Evolutionary conservation across 1,284 basidiomycete species (phyloP).

Genomic region (Phaffia rhodozyma): DNA sequence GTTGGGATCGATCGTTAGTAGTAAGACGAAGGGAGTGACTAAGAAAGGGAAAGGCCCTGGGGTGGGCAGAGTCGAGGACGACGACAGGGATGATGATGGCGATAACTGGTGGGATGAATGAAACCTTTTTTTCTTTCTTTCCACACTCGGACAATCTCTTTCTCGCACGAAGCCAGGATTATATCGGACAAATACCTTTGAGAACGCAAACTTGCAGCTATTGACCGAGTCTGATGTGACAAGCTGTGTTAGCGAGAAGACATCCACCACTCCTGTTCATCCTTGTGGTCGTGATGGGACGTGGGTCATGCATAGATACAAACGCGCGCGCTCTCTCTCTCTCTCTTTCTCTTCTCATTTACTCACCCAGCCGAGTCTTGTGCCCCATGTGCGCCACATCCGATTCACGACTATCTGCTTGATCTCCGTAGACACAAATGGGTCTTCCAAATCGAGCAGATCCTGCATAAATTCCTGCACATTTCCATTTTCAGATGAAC

Average conservation of each 20-base stretch:
- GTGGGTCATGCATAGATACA: neutral
- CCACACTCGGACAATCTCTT: too few relatives aligned
- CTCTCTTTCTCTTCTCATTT: constrained; percentile 22
- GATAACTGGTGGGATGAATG: constrained; percentile 26
- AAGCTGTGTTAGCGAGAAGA: too few relatives aligned
- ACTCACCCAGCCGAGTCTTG: constrained; percentile 44
- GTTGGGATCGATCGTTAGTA: constrained; percentile 47
- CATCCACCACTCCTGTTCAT: too few relatives aligned
- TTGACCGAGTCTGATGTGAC: too few relatives aligned
- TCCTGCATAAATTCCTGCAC: constrained; percentile 66
- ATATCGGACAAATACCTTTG: too few relatives aligned
- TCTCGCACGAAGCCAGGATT: too few relatives aligned
- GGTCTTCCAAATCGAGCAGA: constrained; percentile 68
- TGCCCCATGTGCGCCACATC: constrained; percentile 84
- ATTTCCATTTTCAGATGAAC: neutral
- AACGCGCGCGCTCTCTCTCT: constrained; percentile 3
- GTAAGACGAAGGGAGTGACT: constrained; percentile 26
- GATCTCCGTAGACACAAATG: constrained; percentile 48
- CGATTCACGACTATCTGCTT: constrained; percentile 67
- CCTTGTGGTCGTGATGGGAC: too few relatives aligned
- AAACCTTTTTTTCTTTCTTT: neutral
- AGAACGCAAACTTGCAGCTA: too few relatives aligned
- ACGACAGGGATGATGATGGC: constrained; percentile 17
- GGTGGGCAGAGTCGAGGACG: constrained; percentile 20
- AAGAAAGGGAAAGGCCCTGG: constrained; percentile 10